phyloP scores from a whole-genome alignment of 805 yeast genomes.

The Candida oleophila region DNA sequence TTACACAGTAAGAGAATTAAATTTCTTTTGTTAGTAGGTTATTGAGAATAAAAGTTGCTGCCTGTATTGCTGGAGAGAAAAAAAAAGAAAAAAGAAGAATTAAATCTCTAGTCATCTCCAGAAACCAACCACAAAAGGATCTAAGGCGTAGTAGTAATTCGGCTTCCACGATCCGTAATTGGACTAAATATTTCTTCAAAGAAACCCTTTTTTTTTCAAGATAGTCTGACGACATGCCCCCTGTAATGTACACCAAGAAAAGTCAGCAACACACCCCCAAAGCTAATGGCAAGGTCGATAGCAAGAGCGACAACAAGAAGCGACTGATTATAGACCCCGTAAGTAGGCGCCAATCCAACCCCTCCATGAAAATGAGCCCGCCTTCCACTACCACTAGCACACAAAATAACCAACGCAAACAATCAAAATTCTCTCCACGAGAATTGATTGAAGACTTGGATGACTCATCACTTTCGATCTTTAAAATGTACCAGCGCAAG shows the following conservation, averaged over 20 bases:
- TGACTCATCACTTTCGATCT: constrained; percentile 35
- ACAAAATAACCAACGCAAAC: neutral
- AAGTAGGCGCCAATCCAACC: neutral
- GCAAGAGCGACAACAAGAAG: neutral
- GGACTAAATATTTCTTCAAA: neutral
- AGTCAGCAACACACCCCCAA: neutral
- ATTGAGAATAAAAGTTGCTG: too few relatives aligned
- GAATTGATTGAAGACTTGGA: constrained; percentile 33
- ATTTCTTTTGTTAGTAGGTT: too few relatives aligned
- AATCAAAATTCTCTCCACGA: constrained; percentile 4
- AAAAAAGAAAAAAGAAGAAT: neutral
- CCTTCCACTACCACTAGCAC: neutral
- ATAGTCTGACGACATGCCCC: constrained; percentile 1
- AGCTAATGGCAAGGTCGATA: neutral
- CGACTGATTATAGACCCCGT: neutral
- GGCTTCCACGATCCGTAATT: too few relatives aligned
- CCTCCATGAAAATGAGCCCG: neutral
- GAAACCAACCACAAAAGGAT: neutral
- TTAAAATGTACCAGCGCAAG: constrained; percentile 42
- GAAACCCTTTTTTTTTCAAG: neutral
- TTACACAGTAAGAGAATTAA: too few relatives aligned
- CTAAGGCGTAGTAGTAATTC: too few relatives aligned
- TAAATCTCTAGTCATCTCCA: neutral
- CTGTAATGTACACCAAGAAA: neutral
- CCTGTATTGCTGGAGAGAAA: too few relatives aligned